Evolutionary conservation across 768 basidiomycete genomes (phyloP).

Genomic region (Leccinum imitatum): DNA sequence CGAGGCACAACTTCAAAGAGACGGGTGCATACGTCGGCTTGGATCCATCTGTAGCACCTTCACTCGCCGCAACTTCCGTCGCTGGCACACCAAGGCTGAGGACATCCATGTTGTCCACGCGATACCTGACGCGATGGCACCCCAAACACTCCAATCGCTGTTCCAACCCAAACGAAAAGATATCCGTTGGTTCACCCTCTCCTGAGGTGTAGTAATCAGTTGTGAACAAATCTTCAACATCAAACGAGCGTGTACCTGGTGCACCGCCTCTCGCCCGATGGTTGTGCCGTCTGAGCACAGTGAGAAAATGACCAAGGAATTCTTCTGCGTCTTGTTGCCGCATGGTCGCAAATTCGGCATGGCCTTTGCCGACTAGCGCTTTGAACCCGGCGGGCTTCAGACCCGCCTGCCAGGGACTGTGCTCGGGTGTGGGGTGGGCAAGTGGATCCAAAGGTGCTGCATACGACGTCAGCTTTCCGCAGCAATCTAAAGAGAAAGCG

Average conservation of each 20-base stretch:
- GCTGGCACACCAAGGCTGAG: conserved; percentile 83
- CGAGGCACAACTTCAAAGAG: conserved; percentile 58
- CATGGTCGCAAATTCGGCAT: conserved; percentile 95
- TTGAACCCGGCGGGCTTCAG: conserved; percentile 84
- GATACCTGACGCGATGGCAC: conserved; percentile 82
- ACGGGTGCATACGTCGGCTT: conserved; percentile 67
- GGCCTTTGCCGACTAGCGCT: conserved; percentile 85
- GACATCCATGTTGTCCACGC: conserved; percentile 71
- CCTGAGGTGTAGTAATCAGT: neutral
- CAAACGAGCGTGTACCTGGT: conserved; percentile 24
- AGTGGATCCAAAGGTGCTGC: conserved; percentile 34
- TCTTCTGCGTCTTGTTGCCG: conserved; percentile 96
- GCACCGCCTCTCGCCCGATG: conserved; percentile 45
- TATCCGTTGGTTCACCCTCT: conserved; percentile 61
- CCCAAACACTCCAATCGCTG: conserved; percentile 81
- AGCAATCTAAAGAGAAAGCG: conserved; percentile 9
- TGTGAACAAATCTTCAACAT: neutral
- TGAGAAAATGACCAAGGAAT: conserved; percentile 82
- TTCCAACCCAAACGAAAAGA: conserved; percentile 82
- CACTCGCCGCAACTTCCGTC: conserved; percentile 29
- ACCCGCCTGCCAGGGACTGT: conserved; percentile 61
- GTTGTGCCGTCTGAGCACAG: conserved; percentile 64
- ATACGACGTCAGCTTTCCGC: conserved; percentile 1
- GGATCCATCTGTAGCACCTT: conserved; percentile 12
- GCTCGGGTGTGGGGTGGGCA: conserved; percentile 29